phyloP scores from a whole-genome alignment of 2,329 filamentous ascomycete species.

The Colletotrichum sp. region DNA sequence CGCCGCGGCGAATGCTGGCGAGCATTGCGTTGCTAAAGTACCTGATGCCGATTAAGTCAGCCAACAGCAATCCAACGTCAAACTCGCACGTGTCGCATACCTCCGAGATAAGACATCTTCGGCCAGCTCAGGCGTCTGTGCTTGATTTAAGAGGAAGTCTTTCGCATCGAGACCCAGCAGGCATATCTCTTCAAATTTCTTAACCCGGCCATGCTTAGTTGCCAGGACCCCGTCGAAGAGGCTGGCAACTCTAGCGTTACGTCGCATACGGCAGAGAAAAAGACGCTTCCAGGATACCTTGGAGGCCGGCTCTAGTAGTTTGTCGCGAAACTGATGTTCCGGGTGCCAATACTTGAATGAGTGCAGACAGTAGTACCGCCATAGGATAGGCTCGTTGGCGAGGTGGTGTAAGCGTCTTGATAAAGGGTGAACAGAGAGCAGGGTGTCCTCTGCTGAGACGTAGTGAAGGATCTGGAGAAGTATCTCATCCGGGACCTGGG shows the following conservation, averaged over 20 bases:
- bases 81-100: slow-evolving; percentile 32
- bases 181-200: slow-evolving; percentile 74
- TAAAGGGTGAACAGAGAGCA: slow-evolving; percentile 54
- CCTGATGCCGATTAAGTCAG: slow-evolving; percentile 42
- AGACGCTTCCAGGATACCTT: slow-evolving; percentile 77
- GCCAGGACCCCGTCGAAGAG: slow-evolving; percentile 72
- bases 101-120: slow-evolving; percentile 81
- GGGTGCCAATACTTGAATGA: slow-evolving; percentile 79
- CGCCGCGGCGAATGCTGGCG: slow-evolving; percentile 79
- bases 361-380: slow-evolving; percentile 75
- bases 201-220: slow-evolving; percentile 73
- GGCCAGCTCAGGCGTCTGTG: slow-evolving; percentile 59
- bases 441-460: slow-evolving; percentile 59
- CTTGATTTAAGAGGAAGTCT: slow-evolving; percentile 77
- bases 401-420: slow-evolving; percentile 70
- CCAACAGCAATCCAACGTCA: neutral
- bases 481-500: slow-evolving; percentile 79
- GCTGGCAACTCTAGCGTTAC: slow-evolving; percentile 55
- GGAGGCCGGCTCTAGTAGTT: slow-evolving; percentile 56
- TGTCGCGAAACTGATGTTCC: slow-evolving; percentile 64
- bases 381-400: slow-evolving; percentile 76
- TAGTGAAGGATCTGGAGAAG: slow-evolving; percentile 78
- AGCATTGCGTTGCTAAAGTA: slow-evolving; percentile 79
- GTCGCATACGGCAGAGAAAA: slow-evolving; percentile 60
- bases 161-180: slow-evolving; percentile 85